Evolutionary conservation across 129 eudicot genomes (phyloP), one percentile per base, ranked within the genome.

Genomic region (Tanacetum coccineum): DNA sequence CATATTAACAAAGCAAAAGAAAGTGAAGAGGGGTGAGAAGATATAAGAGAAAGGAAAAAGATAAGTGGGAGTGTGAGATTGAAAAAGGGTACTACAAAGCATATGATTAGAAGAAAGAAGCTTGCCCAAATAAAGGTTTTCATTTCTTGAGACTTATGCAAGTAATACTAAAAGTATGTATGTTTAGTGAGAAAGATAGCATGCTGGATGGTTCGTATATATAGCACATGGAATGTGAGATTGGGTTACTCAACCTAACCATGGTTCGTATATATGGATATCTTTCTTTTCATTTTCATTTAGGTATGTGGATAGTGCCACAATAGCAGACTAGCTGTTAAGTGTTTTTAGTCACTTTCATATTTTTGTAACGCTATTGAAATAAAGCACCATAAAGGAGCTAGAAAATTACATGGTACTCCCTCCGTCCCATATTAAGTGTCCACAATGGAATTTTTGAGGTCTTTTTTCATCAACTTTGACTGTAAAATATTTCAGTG

Each of bases 141-240:
- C 87, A 79, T 87, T 54, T 68, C 12, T 15, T 57, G 30, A 52
- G 54, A 66, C 9, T 26, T 14, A 26, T 51, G 66, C 25, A 53
- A 59, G 45, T 47, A 61, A 62, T 59, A 64, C 15, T 60, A 26
- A 74, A 28, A 4, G 63, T 45, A 56, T 9, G 63, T 36, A 77
- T 55, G 66, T 73, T 78, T 70, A 46, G 81, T 76, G 85, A 63
- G 74, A 70, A 36, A 36, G 74, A 78, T 65, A 77, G 83, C 88
- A 87, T 75, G 88, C 22, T 49, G 58, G 75, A 15, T 47, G 84
- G 64, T 26, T 36, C 63, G 67, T 80, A 68, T 85, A 75, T 84
- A 88, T 83, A 85, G 79, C 67, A 68, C 74, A 79, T 70, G 81
- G 77, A 75, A 80, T 80, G 83, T 69, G 69, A 64, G 18, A 81